Evolutionary conservation across 1,284 basidiomycete species (phyloP).

Genomic region (Malassezia psittaci): DNA sequence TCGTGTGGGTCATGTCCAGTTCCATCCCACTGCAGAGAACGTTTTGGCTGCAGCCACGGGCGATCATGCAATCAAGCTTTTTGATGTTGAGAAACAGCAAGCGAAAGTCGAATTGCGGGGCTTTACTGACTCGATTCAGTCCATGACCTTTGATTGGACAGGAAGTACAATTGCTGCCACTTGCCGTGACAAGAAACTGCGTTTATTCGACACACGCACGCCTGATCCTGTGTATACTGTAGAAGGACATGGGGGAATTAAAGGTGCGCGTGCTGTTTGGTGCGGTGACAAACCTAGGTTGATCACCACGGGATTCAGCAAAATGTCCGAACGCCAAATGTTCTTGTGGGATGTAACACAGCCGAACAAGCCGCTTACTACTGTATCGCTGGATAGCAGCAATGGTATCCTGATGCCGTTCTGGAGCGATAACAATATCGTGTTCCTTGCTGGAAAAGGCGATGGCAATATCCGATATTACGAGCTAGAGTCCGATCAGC

Average conservation of each 20-base stretch:
- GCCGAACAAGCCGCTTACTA: constrained; percentile 20
- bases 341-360: constrained; percentile 51
- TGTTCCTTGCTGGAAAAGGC: constrained; percentile 70
- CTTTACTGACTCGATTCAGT: constrained; percentile 80
- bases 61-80: constrained; percentile 79
- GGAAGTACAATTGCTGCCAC: constrained; percentile 61
- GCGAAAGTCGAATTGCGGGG: constrained; percentile 56
- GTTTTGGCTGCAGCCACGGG: constrained; percentile 78
- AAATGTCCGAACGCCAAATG: constrained; percentile 84
- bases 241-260: constrained; percentile 87
- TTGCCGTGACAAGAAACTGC: constrained; percentile 83
- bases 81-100: constrained; percentile 57
- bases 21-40: constrained; percentile 81
- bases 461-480: constrained; percentile 56
- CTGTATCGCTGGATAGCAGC: constrained; percentile 28
- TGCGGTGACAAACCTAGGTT: constrained; percentile 79
- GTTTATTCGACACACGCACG: constrained; percentile 76
- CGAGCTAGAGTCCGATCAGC: constrained; percentile 78
- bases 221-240: constrained; percentile 66
- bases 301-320: constrained; percentile 84
- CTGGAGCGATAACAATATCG: constrained; percentile 68
- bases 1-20: constrained; percentile 86
- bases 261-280: constrained; percentile 80
- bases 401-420: constrained; percentile 93
- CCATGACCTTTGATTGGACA: constrained; percentile 69